Evolutionary conservation across 352 stramenopile genomes (phyloP).

Genomic region (Pythium sukuiense): DNA sequence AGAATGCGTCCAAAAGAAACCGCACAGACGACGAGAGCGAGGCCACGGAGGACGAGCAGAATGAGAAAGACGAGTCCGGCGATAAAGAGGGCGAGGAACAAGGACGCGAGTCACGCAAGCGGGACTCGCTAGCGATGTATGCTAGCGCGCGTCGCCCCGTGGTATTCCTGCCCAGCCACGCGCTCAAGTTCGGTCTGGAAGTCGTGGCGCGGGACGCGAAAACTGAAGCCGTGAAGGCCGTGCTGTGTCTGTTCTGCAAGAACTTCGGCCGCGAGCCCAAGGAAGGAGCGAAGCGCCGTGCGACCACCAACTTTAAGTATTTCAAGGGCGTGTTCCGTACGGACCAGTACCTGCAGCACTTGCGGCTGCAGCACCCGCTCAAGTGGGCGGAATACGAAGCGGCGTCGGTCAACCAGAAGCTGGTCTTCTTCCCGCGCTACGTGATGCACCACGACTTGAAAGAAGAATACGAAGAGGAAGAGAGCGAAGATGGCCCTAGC

Average conservation of each 20-base stretch:
- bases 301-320: constrained; percentile 67
- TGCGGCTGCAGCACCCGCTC: constrained; percentile 50
- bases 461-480: constrained; percentile 7
- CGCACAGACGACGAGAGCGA: background rate
- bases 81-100: background rate
- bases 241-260: constrained; percentile 65
- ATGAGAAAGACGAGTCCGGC: background rate
- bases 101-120: no score
- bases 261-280: constrained; percentile 61
- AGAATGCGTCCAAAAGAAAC: background rate
- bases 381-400: constrained; percentile 51
- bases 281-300: constrained; percentile 50
- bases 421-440: constrained; percentile 44
- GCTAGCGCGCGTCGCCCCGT: constrained; percentile 30
- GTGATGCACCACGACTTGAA: constrained; percentile 14
- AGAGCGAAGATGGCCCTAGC: constrained; percentile 8
- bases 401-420: constrained; percentile 43
- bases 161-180: constrained; percentile 50
- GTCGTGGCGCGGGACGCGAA: constrained; percentile 45
- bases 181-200: constrained; percentile 53
- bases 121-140: background rate
- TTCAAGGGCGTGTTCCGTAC: constrained; percentile 66
- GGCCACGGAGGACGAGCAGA: background rate
- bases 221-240: constrained; percentile 38
- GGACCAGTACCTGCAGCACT: constrained; percentile 74